Evolutionary conservation across 768 basidiomycete genomes (phyloP), one percentile per base, ranked within the genome.

Genomic region (Brasilioporus rufonigricans): DNA sequence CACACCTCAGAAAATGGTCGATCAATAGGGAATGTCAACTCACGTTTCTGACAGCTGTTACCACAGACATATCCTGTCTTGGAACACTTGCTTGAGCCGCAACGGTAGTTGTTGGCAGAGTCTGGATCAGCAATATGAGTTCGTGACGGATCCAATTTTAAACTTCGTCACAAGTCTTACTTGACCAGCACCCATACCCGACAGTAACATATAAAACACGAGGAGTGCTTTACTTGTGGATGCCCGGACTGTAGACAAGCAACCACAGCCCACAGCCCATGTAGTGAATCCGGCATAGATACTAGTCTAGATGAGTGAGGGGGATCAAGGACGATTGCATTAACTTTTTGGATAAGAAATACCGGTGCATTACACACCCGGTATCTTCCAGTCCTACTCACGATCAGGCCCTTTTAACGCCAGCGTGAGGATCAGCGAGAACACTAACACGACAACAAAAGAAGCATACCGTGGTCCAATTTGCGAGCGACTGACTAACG

Each of bases 31-130:
- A 3, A 29, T n/a, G 8, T 19, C 12, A 13, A 58, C 77, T 33
- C 51, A 83, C 83, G 64, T 86, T 86, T 46, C 85, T 76, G 52
- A 83, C 78, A 0, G 82, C 83, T 0, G 88, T 90, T 0, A 89
- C 87, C 10, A 87, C 85, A 1, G 86, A 85, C 87, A 91, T 89
- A 56, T 91, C 88, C 38, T 75, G 76, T 36, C 88, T 72, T 0
- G 80, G 69, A 0, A 91, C 89, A 24, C 85, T 84, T 0, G 87
- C 87, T 64, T 91, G 89, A 8, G 81, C 84, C 0, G 85, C 85
- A 8, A 88, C 81, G 0, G 86, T 88, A 0, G 84, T 86, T 0
- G 84, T 86, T 65, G 82, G 80, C 14, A 81, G 61, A 0, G 81
- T 83, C 80, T 84, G 23, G 7, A 26, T 6, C 35, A 26, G 13